Percentiles rank a stretch among this genome's conserved stretches.
These are phyloP conservation scores for Datura wrightii DNA, from an alignment of 257 asterid genomes.

Conservation along the genomic window DNA sequence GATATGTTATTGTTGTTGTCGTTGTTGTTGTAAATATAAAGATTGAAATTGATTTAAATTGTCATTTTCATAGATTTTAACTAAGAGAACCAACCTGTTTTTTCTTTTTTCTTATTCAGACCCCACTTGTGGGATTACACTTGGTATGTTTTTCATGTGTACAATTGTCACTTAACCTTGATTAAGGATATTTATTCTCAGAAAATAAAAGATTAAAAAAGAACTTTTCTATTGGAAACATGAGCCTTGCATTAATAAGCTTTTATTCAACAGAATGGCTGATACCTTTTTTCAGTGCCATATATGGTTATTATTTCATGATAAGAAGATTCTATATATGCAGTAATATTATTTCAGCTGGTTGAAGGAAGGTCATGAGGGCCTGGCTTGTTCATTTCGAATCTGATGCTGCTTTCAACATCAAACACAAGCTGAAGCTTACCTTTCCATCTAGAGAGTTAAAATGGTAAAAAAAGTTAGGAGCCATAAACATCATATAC, in stretches of 20 bases:
- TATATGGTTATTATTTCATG: not conserved
- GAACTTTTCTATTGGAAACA: not conserved
- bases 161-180: not conserved
- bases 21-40: not conserved
- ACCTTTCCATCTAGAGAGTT: not conserved
- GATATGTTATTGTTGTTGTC: not conserved
- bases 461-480: not conserved
- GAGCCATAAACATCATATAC: not conserved
- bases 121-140: no score
- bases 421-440: not conserved
- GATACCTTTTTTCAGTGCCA: not conserved
- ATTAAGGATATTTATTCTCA: not conserved
- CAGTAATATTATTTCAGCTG: not conserved
- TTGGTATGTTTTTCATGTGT: not conserved
- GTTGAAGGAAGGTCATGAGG: not conserved
- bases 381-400: conserved; percentile 2
- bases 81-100: not conserved
- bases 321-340: conserved; percentile 2
- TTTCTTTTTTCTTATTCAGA: no score
- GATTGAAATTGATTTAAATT: not conserved
- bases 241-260: conserved; percentile 5
- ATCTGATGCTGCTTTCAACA: conserved; percentile 16
- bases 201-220: not conserved
- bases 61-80: not conserved
- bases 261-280: not conserved